phyloP scores from a whole-genome alignment of 306 rosid species.

The Castanopsis chinensis region DNA sequence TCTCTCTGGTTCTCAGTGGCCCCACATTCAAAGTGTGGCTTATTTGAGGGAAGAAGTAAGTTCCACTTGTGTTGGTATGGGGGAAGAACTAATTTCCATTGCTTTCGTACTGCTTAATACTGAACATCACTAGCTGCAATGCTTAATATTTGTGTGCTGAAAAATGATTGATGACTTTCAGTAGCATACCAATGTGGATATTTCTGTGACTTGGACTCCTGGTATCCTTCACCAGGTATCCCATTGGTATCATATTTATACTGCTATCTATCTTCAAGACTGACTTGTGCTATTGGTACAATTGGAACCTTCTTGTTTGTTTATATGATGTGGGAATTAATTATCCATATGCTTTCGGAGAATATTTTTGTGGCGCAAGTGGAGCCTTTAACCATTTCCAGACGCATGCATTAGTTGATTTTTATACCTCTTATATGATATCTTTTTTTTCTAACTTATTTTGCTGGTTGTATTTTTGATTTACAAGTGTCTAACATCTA shows the following conservation, averaged over 20 bases:
- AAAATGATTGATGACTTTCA: constrained; percentile 22
- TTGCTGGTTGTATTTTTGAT: background rate
- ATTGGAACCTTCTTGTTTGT: constrained; percentile 5
- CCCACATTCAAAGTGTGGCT: constrained; percentile 17
- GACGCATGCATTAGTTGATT: background rate
- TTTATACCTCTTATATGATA: background rate
- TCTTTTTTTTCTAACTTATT: background rate
- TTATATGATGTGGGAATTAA: constrained; percentile 1
- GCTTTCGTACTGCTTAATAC: constrained; percentile 19
- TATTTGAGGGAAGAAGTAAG: constrained; percentile 38
- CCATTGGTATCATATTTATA: constrained; percentile 13
- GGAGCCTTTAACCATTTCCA: background rate
- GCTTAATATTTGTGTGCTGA: constrained; percentile 22
- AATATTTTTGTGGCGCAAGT: background rate
- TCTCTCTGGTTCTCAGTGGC: background rate
- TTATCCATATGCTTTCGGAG: background rate
- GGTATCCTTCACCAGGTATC: constrained; percentile 21
- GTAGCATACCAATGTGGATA: constrained; percentile 20
- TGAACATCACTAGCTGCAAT: constrained; percentile 15
- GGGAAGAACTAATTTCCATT: constrained; percentile 23
- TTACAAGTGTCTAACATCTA: background rate
- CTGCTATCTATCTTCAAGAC: constrained; percentile 22
- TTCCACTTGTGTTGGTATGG: constrained; percentile 23
- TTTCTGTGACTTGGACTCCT: constrained; percentile 22
- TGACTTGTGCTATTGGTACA: constrained; percentile 25